phyloP scores from a whole-genome alignment of 495 filamentous ascomycete genomes.

The Podospora didyma region DNA sequence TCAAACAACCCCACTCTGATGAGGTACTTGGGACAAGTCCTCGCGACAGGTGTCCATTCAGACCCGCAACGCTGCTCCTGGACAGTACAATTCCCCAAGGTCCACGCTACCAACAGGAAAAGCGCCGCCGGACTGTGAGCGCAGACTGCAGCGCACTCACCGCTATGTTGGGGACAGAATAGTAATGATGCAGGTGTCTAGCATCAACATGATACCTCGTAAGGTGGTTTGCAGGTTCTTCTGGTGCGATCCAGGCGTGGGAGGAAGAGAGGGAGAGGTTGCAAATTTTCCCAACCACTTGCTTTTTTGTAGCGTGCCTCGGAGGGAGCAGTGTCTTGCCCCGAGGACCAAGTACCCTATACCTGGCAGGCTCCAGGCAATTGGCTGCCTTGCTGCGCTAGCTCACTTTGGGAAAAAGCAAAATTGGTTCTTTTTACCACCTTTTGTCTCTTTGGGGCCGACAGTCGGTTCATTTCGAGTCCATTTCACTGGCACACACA shows the following conservation, averaged over 20 bases:
- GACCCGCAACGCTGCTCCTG: slow-evolving; percentile 3
- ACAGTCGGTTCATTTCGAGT: slow-evolving; percentile 2
- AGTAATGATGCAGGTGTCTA: too few species aligned
- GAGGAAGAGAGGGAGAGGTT: neutral
- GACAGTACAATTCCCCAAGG: neutral
- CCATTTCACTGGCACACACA: neutral
- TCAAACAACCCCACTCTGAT: slow-evolving; percentile 14
- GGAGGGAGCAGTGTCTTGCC: slow-evolving; percentile 6
- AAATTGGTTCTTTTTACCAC: slow-evolving; percentile 19
- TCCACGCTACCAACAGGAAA: too few species aligned
- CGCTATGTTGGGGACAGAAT: neutral
- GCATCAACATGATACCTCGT: too few species aligned
- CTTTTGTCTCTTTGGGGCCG: slow-evolving; percentile 1
- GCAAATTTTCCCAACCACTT: slow-evolving; percentile 7
- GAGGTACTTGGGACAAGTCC: slow-evolving; percentile 13
- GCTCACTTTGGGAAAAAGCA: slow-evolving; percentile 19
- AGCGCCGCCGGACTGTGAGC: neutral
- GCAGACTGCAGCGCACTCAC: neutral
- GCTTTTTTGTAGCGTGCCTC: slow-evolving; percentile 5
- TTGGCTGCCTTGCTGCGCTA: slow-evolving; percentile 6
- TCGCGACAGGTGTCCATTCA: slow-evolving; percentile 8
- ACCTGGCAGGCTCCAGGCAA: neutral
- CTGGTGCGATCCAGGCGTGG: too few species aligned
- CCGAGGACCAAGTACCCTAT: slow-evolving; percentile 9
- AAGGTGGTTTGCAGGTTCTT: too few species aligned